Evolutionary conservation across 305 asterid genomes (phyloP), one percentile per base, ranked within the genome.

Genomic region (Andrographis paniculata): DNA sequence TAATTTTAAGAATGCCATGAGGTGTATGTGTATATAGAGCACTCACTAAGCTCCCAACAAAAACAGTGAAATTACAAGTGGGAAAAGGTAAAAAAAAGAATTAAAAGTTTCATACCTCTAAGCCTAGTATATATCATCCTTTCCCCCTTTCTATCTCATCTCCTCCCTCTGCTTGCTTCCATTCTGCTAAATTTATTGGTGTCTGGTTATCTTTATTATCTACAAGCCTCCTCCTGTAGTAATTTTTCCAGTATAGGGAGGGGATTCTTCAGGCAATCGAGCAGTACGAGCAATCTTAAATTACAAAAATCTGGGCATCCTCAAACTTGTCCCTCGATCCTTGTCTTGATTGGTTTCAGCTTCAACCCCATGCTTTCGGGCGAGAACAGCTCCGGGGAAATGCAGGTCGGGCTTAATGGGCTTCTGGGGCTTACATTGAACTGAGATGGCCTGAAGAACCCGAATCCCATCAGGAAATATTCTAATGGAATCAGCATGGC

Each of bases 291-390:
- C 57, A 52, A 46, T 14, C 36, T 47, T 50, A 62, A 41, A 43
- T 56, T 62, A 71, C 80, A 76, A 60, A 67, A 61, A 57, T 24
- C 53, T 41, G 36, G 44, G 30, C 56, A 45, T 17, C 30, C 50
- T 72, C 80, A 75, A 48, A 73, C 79, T 68, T 80, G 77, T 12
- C 55, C 62, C 8, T 53, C 75, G 53, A 85, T 65, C 60, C 76
- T 74, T 12, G 99, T 91, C 63, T 91, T 91, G 30, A 91, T 91
- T 3, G 99, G 99, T 61, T 91, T 91, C 18, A 91, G 60, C 71
- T 87, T 91, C 80, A 91, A 60, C 6, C 99, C 99, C 99, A 91
- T 87, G 74, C 99, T 91, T 65, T 91, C 99, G 0, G 99, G 99
- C 10, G 99, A 83, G 75, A 86, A 91, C 42, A 91, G 96, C 80